A percentile compares a stretch with the other conserved stretches of the same genome.
These are phyloP conservation scores for Mortierella antarctica DNA, from an alignment of 192 early-diverging fungal species.

Conservation along the genomic window DNA sequence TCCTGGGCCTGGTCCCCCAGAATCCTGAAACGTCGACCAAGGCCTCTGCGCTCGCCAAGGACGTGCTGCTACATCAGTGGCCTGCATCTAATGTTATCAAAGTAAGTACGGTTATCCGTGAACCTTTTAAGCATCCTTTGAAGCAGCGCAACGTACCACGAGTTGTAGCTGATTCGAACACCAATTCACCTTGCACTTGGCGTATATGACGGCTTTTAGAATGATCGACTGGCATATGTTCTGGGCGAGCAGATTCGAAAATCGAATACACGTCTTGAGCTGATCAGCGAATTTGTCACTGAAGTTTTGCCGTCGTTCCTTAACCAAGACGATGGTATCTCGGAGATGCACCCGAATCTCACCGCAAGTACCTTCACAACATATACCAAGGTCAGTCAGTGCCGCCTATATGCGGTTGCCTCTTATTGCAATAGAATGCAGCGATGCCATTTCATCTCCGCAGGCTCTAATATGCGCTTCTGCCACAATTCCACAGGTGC, in stretches of 20 bases:
- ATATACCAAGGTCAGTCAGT: conserved; percentile 52
- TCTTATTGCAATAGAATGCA: neutral
- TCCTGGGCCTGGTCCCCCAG: conserved; percentile 49
- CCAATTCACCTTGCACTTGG: neutral
- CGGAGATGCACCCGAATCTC: conserved; percentile 55
- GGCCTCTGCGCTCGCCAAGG: conserved; percentile 42
- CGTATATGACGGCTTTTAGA: conserved; percentile 14
- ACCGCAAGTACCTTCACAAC: conserved; percentile 50
- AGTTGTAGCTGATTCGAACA: neutral
- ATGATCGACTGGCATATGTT: conserved; percentile 54
- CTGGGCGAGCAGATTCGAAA: conserved; percentile 57
- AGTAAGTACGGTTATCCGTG: conserved; percentile 16
- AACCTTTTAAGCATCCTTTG: neutral
- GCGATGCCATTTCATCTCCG: neutral
- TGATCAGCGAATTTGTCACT: conserved; percentile 54
- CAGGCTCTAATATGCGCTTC: neutral
- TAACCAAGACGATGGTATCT: conserved; percentile 30
- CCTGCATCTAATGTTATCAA: conserved; percentile 48
- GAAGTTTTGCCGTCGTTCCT: conserved; percentile 55
- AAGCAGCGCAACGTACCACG: neutral
- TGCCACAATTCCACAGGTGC: conserved; percentile 24
- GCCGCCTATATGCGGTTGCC: neutral
- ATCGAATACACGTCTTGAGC: conserved; percentile 31
- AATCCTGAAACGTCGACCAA: conserved; percentile 23
- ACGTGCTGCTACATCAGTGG: conserved; percentile 55